Evolutionary conservation across 345 rosid genomes (phyloP).

Genomic region (Brassica nigra): DNA sequence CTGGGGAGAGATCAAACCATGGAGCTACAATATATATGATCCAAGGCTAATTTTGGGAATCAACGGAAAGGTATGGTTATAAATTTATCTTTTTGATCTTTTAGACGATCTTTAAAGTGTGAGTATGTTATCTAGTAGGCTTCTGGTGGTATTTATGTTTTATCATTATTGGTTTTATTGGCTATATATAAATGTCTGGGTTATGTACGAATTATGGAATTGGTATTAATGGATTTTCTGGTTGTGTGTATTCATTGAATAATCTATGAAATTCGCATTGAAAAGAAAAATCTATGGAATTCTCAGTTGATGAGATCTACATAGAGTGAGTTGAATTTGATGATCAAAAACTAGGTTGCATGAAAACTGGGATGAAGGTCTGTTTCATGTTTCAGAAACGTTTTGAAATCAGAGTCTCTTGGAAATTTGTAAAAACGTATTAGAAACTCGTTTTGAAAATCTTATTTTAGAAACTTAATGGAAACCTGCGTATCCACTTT

Average conservation of each 20-base stretch:
- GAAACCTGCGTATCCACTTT: no score
- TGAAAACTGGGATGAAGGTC: no score
- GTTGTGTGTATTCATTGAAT: slow-evolving; percentile 20
- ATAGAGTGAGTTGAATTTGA: slow-evolving; percentile 2
- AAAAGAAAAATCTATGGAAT: slow-evolving; percentile 2
- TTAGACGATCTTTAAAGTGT: slow-evolving; percentile 22
- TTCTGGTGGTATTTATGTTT: slow-evolving; percentile 11
- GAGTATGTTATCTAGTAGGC: slow-evolving; percentile 22
- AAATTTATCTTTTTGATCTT: not conserved
- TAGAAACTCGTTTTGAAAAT: no score
- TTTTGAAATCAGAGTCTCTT: no score
- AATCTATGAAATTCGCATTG: not conserved
- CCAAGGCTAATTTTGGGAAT: slow-evolving; percentile 32
- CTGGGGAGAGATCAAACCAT: slow-evolving; percentile 18
- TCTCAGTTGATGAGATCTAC: not conserved
- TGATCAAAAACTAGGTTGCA: not conserved
- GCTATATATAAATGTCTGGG: slow-evolving; percentile 34
- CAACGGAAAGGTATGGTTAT: slow-evolving; percentile 32
- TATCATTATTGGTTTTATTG: slow-evolving; percentile 27
- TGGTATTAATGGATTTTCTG: slow-evolving; percentile 11
- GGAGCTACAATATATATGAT: slow-evolving; percentile 9
- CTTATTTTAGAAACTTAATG: no score
- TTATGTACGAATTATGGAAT: slow-evolving; percentile 22
- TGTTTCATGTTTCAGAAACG: no score
- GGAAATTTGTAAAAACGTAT: no score